Evolutionary conservation across 805 yeast species (phyloP), one percentile per base, ranked within the genome.

Genomic region (Yamadazyma sp.): DNA sequence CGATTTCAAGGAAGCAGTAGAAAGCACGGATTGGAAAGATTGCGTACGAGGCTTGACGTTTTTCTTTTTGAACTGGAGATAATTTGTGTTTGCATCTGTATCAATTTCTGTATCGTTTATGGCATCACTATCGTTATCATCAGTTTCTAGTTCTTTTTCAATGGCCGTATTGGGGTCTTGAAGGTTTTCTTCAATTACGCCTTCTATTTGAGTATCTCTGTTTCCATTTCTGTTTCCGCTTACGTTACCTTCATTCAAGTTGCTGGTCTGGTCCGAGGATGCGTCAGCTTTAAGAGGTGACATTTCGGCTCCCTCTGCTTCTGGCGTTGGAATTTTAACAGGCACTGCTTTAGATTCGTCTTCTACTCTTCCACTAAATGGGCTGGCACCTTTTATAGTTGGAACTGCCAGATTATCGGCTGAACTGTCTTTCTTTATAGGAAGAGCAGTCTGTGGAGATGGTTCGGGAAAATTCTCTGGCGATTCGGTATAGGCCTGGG

Each of bases 21-120:
- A 66, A 27, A 69, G 57, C 17, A 69, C 74, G 28, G 67, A 60
- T 45, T 69, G 74, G 43, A 67, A 63, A 34, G 70, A 64, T 47
- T 67, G 73, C 1, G 73, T 61, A 23, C 74, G 53, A 28, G 57
- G 56, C 26, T 49, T 53, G 18, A 66, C 57, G 38, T 64, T 64
- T 40, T 65, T 63, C 53, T 68, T 69, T 38, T 61, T 61, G 54
- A 69, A 69, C 19, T 21, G 33, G 9, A 35, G 22, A 4, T 19
- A 29, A 23, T 17, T 23, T 6, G 22, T 23, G 4, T 20, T 12
- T 10, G 19, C 32, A 5, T 31, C 35, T 28, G 33, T 30, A 13
- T 26, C 31, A 19, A 13, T 26, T 7, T 25, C 31, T 13, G 43
- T 25, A 31, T 33, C 33, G 31, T 42, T 49, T 11, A 37, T 40